Percentiles rank a stretch among this genome's conserved stretches.
Evolutionary conservation across 164 flowering plant genomes (phyloP).

Genomic region (Paratinospora sagittata): DNA sequence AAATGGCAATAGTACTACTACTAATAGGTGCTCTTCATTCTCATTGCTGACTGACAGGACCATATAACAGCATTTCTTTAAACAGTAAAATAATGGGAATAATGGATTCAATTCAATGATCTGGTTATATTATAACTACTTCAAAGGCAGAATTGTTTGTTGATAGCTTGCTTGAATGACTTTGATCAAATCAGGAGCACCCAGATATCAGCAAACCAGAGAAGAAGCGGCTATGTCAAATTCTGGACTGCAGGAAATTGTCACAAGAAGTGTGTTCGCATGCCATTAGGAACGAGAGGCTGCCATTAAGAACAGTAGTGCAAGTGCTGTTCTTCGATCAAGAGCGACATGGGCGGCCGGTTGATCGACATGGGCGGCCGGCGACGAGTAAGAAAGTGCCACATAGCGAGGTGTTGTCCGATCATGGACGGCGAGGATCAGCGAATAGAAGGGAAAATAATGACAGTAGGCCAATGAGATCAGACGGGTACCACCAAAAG

Average conservation of each 20-base stretch:
- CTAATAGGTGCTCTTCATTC: no score
- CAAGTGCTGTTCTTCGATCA: slow-evolving; percentile 83
- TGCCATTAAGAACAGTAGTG: slow-evolving; percentile 85
- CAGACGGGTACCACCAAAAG: background rate
- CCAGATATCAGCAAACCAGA: slow-evolving; percentile 61
- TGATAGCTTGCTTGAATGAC: background rate
- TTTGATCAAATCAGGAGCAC: slow-evolving; percentile 43
- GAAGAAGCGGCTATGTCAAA: slow-evolving; percentile 63
- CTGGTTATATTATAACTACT: no score
- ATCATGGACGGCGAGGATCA: background rate
- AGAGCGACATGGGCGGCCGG: slow-evolving; percentile 43
- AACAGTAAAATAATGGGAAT: no score
- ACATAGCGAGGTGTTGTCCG: slow-evolving; percentile 5
- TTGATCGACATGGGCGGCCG: no score
- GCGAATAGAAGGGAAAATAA: background rate
- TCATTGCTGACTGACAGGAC: no score
- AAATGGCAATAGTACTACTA: no score
- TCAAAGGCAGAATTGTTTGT: background rate
- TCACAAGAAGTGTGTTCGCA: slow-evolving; percentile 63
- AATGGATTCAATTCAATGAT: no score
- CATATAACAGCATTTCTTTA: no score
- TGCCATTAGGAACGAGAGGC: slow-evolving; percentile 68
- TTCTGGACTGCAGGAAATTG: slow-evolving; percentile 68
- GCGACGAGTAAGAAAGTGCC: slow-evolving; percentile 12
- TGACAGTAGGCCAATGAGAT: background rate